Base-by-base conservation (phyloP, 352 stramenopile genomes). In the Phytophthora hibernalis region DNA sequence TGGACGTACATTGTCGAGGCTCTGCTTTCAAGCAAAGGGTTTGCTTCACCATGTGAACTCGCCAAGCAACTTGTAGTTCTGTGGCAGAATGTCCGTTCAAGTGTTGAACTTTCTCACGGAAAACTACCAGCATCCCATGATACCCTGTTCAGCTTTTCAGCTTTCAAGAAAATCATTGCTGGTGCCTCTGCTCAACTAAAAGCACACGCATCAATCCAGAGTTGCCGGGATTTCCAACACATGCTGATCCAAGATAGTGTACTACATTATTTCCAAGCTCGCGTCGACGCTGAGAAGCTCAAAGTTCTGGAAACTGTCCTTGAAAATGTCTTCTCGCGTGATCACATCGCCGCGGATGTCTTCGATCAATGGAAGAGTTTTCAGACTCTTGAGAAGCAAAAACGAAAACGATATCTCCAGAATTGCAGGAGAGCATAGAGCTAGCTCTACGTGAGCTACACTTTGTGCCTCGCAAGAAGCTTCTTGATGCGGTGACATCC, bases 1-100 rank as follows among this genome's bases (percentile, higher is more conserved):
- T 28, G 52, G 6, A n/a, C 10, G 12, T 77, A 71, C 28, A 55
- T 84, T 15, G 5, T 87, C 2, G 70, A 84, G 30, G 70, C 68
- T 21, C 30, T 83, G 16, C 30, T 87, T 3, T n/a, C 59, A 2
- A 79, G 68, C 33, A 68, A 48, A 43, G 49, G 42, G 0, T 85
- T 84, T 50, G 50, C 51, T 4, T 31, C 56, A 1, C 35, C 74
- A 15, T 35, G 26, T 2, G 15, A 12, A 0, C 15, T 74, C 1
- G 47, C 76, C 1, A 75, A 70, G 10, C 56, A 69, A 35, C 16
- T 87, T 9, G 15, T 60, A 15, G 26, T 58, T 0, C 24, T 82
- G 3, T 78, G 62, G 66, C 33, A 76, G 15, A 47, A 74, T 21
- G 28, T 65, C 38, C 68, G 55, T 24, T 53, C 44, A 12, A 31